Conservation (phyloP, 1,284 basidiomycete species). For the Cutaneotrichosporon sp. region DNA sequence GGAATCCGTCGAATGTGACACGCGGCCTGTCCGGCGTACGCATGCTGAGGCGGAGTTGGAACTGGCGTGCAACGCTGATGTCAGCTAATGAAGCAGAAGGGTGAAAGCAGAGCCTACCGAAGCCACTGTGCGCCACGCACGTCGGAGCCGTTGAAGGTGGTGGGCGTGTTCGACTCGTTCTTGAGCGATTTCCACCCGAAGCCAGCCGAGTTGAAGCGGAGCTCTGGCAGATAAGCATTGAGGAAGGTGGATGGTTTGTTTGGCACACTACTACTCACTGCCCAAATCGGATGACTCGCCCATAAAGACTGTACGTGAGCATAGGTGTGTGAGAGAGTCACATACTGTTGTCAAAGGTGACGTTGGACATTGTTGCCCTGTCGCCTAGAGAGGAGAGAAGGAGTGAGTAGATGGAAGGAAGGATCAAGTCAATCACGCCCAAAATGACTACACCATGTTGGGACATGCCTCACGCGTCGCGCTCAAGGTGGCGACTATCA, state of each 20-base stretch:
- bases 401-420: background rate
- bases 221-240: constrained; percentile 59
- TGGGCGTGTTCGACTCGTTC: constrained; percentile 57
- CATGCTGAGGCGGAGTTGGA: constrained; percentile 74
- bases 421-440: background rate
- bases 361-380: constrained; percentile 39
- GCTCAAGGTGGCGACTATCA: background rate
- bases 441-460: background rate
- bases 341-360: constrained; percentile 49
- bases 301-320: constrained; percentile 61
- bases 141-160: constrained; percentile 67
- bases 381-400: background rate
- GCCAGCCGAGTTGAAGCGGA: constrained; percentile 81
- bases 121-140: constrained; percentile 89
- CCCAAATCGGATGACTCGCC: constrained; percentile 71
- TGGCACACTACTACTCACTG: constrained; percentile 64
- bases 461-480: background rate
- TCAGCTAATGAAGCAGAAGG: constrained; percentile 3
- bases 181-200: constrained; percentile 79
- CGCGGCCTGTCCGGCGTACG: constrained; percentile 62
- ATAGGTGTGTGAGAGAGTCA: background rate
- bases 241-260: background rate
- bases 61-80: constrained; percentile 77
- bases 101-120: constrained; percentile 49
- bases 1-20: constrained; percentile 92